A percentile compares a stretch with the other conserved stretches of the same genome.
phyloP scores from a whole-genome alignment of 441 rosid species.

The Cnidoscolus chayamansa region DNA sequence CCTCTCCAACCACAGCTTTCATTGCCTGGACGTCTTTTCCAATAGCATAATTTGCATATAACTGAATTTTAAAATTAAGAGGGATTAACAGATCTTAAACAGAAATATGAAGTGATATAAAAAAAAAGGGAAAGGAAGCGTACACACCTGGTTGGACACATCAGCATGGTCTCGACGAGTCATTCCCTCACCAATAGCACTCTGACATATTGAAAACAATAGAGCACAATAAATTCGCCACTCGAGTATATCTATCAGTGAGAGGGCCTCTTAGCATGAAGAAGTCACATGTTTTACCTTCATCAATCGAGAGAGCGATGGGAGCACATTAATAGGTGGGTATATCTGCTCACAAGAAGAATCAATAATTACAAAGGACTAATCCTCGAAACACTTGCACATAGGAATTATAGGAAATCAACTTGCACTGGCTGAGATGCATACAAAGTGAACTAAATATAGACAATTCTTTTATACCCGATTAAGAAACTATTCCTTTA shows the following conservation, averaged over 20 bases:
- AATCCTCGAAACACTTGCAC: neutral
- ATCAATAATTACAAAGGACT: conserved; percentile 1
- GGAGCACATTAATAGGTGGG: conserved; percentile 99
- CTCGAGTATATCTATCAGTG: neutral
- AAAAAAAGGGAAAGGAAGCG: neutral
- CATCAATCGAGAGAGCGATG: conserved; percentile 96
- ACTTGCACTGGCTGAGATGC: neutral
- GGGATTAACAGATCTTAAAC: neutral
- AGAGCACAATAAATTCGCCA: neutral
- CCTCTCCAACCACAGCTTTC: conserved; percentile 99
- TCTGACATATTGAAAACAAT: conserved; percentile 36
- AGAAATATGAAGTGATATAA: neutral
- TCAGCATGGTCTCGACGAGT: conserved; percentile 95
- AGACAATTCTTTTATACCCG: neutral
- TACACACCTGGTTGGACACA: conserved; percentile 91
- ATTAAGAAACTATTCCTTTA: neutral
- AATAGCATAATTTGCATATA: conserved; percentile 93
- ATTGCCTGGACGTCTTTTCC: conserved; percentile 99
- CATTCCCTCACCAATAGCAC: conserved; percentile 99
- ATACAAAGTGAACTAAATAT: neutral
- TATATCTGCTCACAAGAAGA: conserved; percentile 58
- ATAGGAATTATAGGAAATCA: neutral
- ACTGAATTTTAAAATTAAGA: conserved; percentile 39
- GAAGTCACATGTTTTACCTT: conserved; percentile 40
- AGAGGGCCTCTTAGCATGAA: conserved; percentile 11